Evolutionary conservation across 225 moss, liverwort and hornwort genomes (phyloP).

Genomic region (Bryum argenteum): DNA sequence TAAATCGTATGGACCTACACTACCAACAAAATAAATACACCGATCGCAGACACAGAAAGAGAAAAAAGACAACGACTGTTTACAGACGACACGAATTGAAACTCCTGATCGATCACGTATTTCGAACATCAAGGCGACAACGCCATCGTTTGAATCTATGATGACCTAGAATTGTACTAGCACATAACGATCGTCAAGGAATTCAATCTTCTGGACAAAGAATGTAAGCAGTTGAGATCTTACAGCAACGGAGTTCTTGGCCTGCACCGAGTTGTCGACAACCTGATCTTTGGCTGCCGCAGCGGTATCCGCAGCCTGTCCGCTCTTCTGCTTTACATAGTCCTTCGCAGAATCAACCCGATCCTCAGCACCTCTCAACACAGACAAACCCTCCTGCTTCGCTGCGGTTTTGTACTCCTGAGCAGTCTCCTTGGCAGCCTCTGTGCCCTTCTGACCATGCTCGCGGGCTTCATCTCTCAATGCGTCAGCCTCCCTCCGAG

Average conservation of each 20-base stretch:
- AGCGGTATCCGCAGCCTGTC: slow-evolving; percentile 31
- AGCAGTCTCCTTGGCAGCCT: slow-evolving; percentile 43
- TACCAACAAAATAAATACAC: not conserved
- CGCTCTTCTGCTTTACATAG: slow-evolving; percentile 34
- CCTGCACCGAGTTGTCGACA: slow-evolving; percentile 19
- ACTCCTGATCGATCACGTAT: too few species aligned
- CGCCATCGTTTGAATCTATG: too few species aligned
- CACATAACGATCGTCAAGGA: not conserved
- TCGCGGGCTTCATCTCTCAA: slow-evolving; percentile 39
- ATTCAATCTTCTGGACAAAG: not conserved
- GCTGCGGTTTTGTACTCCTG: slow-evolving; percentile 38
- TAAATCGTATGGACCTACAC: too few species aligned
- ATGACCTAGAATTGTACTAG: too few species aligned
- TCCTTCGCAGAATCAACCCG: slow-evolving; percentile 33
- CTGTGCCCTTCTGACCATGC: slow-evolving; percentile 36
- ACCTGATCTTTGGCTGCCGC: slow-evolving; percentile 25
- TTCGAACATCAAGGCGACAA: not conserved
- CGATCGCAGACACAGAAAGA: not conserved
- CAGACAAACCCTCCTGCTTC: slow-evolving; percentile 42
- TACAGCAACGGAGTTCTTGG: slow-evolving; percentile 45
- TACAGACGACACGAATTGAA: too few species aligned
- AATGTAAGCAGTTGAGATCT: not conserved
- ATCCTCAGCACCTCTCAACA: slow-evolving; percentile 45
- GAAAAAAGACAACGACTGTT: not conserved
- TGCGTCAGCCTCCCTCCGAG: slow-evolving; percentile 34